phyloP scores from a whole-genome alignment of 1,284 basidiomycete species.

The Cryptococcus depauperatus region DNA sequence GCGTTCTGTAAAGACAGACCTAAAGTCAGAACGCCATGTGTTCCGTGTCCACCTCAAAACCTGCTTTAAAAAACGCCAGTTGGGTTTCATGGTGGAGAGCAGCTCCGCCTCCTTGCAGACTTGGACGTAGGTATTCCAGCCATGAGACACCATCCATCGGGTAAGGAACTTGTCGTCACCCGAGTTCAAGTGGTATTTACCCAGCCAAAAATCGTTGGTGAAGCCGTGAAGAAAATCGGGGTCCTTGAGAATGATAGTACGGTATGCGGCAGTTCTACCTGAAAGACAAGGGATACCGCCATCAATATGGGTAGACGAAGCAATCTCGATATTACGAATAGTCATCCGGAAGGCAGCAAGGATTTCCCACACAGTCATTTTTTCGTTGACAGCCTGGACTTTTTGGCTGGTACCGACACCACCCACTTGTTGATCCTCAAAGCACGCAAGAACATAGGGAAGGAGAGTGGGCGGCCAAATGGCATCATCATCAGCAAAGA shows the following conservation, averaged over 20 bases:
- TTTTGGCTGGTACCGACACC: slow-evolving; percentile 85
- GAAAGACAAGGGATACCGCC: slow-evolving; percentile 85
- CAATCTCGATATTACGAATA: slow-evolving; percentile 86
- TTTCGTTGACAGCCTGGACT: slow-evolving; percentile 65
- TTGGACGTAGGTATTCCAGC: slow-evolving; percentile 88
- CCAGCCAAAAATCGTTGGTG: slow-evolving; percentile 86
- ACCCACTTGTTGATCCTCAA: slow-evolving; percentile 85
- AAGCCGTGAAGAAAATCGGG: slow-evolving; percentile 85
- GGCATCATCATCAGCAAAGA: slow-evolving; percentile 91
- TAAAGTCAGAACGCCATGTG: slow-evolving; percentile 81
- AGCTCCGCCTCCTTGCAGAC: slow-evolving; percentile 83
- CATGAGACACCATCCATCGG: slow-evolving; percentile 90
- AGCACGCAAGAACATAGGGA: slow-evolving; percentile 76
- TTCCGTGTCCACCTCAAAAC: slow-evolving; percentile 86
- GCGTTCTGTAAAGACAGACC: slow-evolving; percentile 78
- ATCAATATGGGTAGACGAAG: slow-evolving; percentile 80
- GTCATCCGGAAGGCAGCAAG: slow-evolving; percentile 83
- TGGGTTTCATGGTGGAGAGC: slow-evolving; percentile 87
- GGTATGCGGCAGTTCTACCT: slow-evolving; percentile 82
- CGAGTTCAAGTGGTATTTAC: slow-evolving; percentile 84
- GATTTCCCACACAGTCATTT: slow-evolving; percentile 87
- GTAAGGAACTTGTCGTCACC: slow-evolving; percentile 91
- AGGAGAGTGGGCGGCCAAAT: slow-evolving; percentile 86
- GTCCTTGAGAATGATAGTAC: slow-evolving; percentile 86
- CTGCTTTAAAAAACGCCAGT: slow-evolving; percentile 89